A percentile compares a stretch with the other conserved stretches of the same genome.
Conservation (phyloP, 305 asterid species). For the Ilex paraguariensis region DNA sequence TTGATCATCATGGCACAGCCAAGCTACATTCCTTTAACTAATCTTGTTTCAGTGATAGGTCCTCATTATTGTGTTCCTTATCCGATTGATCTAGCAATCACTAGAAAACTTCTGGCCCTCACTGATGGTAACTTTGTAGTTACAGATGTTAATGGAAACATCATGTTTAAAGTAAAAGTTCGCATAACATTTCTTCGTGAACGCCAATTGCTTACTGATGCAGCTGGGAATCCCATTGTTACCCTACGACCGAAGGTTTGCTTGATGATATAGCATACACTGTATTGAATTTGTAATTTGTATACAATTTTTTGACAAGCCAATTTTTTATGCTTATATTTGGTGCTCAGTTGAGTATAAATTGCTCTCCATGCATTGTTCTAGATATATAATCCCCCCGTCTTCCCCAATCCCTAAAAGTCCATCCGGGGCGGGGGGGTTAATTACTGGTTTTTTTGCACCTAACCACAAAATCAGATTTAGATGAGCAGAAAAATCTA, state of each 20-base stretch:
- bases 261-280: neutral
- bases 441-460: too few species aligned
- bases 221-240: conserved; percentile 48
- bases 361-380: neutral
- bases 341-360: neutral
- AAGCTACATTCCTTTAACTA: conserved; percentile 19
- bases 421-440: too few species aligned
- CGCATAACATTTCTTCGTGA: conserved; percentile 48
- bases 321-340: neutral
- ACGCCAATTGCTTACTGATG: conserved; percentile 54
- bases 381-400: too few species aligned
- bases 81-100: conserved; percentile 53
- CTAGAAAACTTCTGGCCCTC: conserved; percentile 48
- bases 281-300: neutral
- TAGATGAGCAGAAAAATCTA: too few species aligned
- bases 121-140: conserved; percentile 49
- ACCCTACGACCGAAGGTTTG: conserved; percentile 69
- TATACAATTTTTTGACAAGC: too few species aligned
- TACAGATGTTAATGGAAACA: conserved; percentile 50
- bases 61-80: conserved; percentile 51
- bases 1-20: conserved; percentile 24
- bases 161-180: conserved; percentile 50
- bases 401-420: too few species aligned
- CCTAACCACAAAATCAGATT: neutral
- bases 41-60: conserved; percentile 40